Conservation (phyloP, 441 rosid genomes). For the Sinapis alba region DNA sequence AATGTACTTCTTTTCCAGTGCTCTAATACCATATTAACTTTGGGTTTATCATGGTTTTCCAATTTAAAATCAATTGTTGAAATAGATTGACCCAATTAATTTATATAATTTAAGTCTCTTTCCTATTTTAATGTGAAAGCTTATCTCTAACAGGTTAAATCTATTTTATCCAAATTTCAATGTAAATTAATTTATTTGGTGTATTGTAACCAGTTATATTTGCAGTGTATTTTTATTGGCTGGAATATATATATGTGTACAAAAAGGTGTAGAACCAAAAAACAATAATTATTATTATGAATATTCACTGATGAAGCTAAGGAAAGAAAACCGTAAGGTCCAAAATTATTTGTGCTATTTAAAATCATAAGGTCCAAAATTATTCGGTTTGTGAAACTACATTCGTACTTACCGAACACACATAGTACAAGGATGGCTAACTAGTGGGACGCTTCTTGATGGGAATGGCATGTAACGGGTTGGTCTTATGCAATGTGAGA, state of each 20-base stretch:
- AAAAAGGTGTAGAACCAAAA: too few relatives aligned
- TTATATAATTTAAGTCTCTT: too few relatives aligned
- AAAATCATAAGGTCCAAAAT: background rate
- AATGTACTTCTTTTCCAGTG: too few relatives aligned
- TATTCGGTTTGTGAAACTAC: background rate
- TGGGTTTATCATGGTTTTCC: too few relatives aligned
- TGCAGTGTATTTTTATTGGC: background rate
- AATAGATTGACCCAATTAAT: too few relatives aligned
- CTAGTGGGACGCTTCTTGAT: slow-evolving; percentile 17
- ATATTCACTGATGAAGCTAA: background rate
- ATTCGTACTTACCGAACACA: background rate
- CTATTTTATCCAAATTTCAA: too few relatives aligned
- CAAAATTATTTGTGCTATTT: slow-evolving; percentile 1
- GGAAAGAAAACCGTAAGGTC: background rate
- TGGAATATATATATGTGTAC: background rate
- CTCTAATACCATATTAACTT: too few relatives aligned
- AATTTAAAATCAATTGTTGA: too few relatives aligned
- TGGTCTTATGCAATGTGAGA: slow-evolving; percentile 26
- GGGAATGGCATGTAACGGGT: slow-evolving; percentile 32
- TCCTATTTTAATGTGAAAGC: too few relatives aligned
- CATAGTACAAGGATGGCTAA: background rate
- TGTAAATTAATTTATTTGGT: background rate
- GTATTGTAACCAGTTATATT: background rate
- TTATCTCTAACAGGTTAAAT: too few relatives aligned
- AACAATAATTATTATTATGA: background rate